A percentile compares a stretch with the other conserved stretches of the same genome.
These are phyloP conservation scores for Epithemia pelagica DNA, from an alignment of 108 stramenopile species.

Conservation along the genomic window DNA sequence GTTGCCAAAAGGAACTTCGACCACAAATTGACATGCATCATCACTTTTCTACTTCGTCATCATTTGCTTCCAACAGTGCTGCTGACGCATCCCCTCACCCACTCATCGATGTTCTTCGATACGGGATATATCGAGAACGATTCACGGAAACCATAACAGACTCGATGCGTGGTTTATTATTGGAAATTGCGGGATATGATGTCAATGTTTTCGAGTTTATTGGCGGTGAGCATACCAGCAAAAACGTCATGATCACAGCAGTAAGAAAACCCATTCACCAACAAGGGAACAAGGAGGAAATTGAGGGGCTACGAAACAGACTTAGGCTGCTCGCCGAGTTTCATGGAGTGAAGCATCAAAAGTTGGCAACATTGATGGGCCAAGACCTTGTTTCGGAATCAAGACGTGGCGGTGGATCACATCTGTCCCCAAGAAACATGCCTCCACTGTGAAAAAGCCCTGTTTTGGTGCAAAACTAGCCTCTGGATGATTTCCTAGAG, in stretches of 20 bases:
- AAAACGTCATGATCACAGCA: slow-evolving; percentile 85
- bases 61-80: background rate
- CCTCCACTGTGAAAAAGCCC: too few species aligned
- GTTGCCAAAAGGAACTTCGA: slow-evolving; percentile 84
- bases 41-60: slow-evolving; percentile 7
- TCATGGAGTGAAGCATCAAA: slow-evolving; percentile 57
- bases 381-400: background rate
- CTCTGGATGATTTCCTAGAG: too few species aligned
- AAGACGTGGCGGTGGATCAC: slow-evolving; percentile 4
- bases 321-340: slow-evolving; percentile 40
- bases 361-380: slow-evolving; percentile 53
- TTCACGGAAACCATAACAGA: slow-evolving; percentile 76
- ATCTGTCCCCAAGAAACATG: background rate
- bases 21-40: slow-evolving; percentile 63
- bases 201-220: slow-evolving; percentile 85
- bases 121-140: slow-evolving; percentile 71
- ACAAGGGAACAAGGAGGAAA: slow-evolving; percentile 3
- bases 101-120: slow-evolving; percentile 46
- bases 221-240: slow-evolving; percentile 78
- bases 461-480: too few species aligned
- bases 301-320: slow-evolving; percentile 20
- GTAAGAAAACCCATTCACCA: slow-evolving; percentile 16
- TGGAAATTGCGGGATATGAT: slow-evolving; percentile 81
- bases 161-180: slow-evolving; percentile 56
- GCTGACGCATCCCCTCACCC: slow-evolving; percentile 19